These are phyloP conservation scores for Roridomyces roridus DNA, from an alignment of 768 basidiomycete genomes.

Conservation along the genomic window DNA sequence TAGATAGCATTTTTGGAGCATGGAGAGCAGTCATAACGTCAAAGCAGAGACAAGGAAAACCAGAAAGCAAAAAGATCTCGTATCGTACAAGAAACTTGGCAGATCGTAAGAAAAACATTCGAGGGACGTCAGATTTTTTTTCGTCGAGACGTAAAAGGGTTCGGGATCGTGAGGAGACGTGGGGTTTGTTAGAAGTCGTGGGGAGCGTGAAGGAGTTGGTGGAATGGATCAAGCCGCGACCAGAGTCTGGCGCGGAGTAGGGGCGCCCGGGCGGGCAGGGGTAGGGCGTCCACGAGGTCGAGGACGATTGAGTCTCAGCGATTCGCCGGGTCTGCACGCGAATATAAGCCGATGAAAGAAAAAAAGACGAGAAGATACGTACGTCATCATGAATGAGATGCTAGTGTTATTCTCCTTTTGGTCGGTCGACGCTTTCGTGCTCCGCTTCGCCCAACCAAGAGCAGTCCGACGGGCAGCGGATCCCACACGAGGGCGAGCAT, in stretches of 20 bases:
- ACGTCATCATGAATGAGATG: conserved; percentile 59
- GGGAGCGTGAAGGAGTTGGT: neutral
- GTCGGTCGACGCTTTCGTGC: conserved; percentile 55
- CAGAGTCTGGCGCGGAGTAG: conserved; percentile 10
- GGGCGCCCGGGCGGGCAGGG: conserved; percentile 39
- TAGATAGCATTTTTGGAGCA: conserved; percentile 14
- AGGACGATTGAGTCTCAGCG: conserved; percentile 54
- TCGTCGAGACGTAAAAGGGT: conserved; percentile 3
- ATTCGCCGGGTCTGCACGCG: conserved; percentile 50
- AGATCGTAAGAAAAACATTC: neutral
- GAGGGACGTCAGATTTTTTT: neutral
- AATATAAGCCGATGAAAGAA: neutral
- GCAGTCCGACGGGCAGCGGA: conserved; percentile 63
- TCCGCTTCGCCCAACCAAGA: conserved; percentile 71
- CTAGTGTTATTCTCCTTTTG: conserved; percentile 57
- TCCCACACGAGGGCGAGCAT: conserved; percentile 56
- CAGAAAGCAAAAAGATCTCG: neutral
- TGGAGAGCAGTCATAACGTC: conserved; percentile 9
- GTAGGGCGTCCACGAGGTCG: conserved; percentile 56
- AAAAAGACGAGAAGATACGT: conserved; percentile 34
- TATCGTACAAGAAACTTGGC: neutral
- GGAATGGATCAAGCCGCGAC: conserved; percentile 2
- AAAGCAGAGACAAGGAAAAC: neutral
- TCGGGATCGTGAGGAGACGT: conserved; percentile 4
- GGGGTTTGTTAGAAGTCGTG: conserved; percentile 2